Percentiles rank a stretch among this genome's conserved stretches.
Evolutionary conservation across 2,329 filamentous ascomycete species (phyloP).

Genomic region (Chalara sp.): DNA sequence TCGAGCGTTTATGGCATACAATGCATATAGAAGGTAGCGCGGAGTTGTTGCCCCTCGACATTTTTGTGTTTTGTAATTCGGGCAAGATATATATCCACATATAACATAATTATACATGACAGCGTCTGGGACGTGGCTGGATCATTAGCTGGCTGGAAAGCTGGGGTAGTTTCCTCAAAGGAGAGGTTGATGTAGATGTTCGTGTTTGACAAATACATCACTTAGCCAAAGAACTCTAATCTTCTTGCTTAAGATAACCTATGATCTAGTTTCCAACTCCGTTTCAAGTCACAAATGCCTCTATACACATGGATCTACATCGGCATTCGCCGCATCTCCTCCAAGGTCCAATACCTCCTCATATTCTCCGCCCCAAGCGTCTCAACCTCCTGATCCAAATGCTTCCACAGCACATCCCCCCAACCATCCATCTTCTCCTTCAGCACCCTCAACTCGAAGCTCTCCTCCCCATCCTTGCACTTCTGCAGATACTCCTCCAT

Average conservation of each 20-base stretch:
- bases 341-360: slow-evolving; percentile 71
- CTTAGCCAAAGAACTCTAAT: no score
- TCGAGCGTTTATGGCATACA: slow-evolving; percentile 15
- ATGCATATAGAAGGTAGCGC: slow-evolving; percentile 5
- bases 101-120: background rate
- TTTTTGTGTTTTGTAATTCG: background rate
- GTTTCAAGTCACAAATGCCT: no score
- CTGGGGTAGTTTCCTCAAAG: no score
- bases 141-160: no score
- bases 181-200: no score
- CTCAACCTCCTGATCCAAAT: slow-evolving; percentile 79
- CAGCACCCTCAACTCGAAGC: slow-evolving; percentile 51
- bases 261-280: no score
- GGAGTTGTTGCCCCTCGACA: background rate
- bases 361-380: slow-evolving; percentile 80
- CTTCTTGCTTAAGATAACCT: no score
- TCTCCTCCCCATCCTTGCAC: slow-evolving; percentile 56
- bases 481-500: slow-evolving; percentile 58
- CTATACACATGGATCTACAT: slow-evolving; percentile 40
- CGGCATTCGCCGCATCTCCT: slow-evolving; percentile 66
- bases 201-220: no score
- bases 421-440: slow-evolving; percentile 70
- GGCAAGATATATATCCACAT: background rate
- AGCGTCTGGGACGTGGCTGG: background rate
- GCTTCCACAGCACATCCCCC: slow-evolving; percentile 71